phyloP scores from a whole-genome alignment of 2,329 filamentous ascomycete genomes.

The Alternaria triticimaculans region DNA sequence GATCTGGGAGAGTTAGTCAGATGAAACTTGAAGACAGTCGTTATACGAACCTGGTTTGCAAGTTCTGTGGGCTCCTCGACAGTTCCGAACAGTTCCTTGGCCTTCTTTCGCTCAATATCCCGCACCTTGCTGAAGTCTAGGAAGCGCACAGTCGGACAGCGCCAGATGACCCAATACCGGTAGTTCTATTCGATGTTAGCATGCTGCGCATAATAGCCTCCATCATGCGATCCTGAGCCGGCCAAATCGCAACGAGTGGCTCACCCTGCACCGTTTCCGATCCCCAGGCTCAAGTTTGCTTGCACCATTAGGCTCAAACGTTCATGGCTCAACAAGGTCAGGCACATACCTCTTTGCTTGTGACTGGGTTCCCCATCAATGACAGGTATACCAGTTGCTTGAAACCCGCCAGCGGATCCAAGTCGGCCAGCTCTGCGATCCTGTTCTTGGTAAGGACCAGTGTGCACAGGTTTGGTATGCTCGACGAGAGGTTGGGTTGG shows the following conservation, averaged over 20 bases:
- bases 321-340: neutral
- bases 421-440: conserved; percentile 81
- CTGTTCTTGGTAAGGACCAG: conserved; percentile 85
- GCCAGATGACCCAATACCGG: conserved; percentile 89
- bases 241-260: neutral
- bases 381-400: conserved; percentile 77
- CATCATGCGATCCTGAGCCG: neutral
- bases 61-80: conserved; percentile 77
- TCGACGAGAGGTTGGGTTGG: conserved; percentile 74
- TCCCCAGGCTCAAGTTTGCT: conserved; percentile 17
- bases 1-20: conserved; percentile 61
- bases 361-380: conserved; percentile 85
- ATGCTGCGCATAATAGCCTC: neutral
- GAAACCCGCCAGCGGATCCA: conserved; percentile 79
- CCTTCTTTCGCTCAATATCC: conserved; percentile 78
- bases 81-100: conserved; percentile 83
- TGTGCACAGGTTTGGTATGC: conserved; percentile 81
- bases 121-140: conserved; percentile 93
- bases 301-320: conserved; percentile 23
- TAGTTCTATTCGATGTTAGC: conserved; percentile 70
- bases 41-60: conserved; percentile 55
- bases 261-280: neutral
- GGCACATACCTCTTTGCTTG: conserved; percentile 79
- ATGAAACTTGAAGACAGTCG: neutral
- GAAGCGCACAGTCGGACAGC: conserved; percentile 83